Evolutionary conservation across 1,284 basidiomycete genomes (phyloP).

Genomic region (Inonotus hispidus): DNA sequence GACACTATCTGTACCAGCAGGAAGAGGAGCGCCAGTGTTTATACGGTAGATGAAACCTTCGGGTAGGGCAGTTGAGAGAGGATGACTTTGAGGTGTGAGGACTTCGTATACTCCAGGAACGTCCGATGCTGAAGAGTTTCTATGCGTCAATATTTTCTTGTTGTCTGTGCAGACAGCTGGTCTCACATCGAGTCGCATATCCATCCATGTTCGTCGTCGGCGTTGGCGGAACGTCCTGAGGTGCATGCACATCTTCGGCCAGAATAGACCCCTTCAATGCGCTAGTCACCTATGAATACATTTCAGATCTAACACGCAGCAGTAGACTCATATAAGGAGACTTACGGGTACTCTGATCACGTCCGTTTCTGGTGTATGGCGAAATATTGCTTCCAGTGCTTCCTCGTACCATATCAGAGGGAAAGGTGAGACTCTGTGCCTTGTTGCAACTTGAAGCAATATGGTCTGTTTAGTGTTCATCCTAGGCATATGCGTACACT

Average conservation of each 20-base stretch:
- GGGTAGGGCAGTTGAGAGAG: conserved; percentile 38
- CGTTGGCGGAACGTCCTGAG: conserved; percentile 54
- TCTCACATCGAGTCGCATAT: conserved; percentile 71
- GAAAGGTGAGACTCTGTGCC: conserved; percentile 74
- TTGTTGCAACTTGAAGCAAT: conserved; percentile 46
- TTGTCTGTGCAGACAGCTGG: not conserved
- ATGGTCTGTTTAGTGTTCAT: conserved; percentile 28
- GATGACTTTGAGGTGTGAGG: conserved; percentile 51
- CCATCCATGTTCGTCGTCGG: conserved; percentile 84
- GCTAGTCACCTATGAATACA: conserved; percentile 44
- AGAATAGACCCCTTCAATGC: conserved; percentile 62
- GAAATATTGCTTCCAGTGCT: conserved; percentile 55
- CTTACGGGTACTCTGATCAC: conserved; percentile 36
- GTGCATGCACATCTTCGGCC: conserved; percentile 68
- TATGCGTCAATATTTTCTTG: not conserved
- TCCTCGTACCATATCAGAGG: conserved; percentile 62
- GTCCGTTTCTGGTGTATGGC: conserved; percentile 42
- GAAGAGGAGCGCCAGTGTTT: conserved; percentile 76
- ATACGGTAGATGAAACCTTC: conserved; percentile 61
- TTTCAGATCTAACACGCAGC: not conserved
- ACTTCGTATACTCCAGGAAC: conserved; percentile 67
- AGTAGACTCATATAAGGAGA: not conserved
- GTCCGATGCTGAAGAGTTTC: conserved; percentile 42
- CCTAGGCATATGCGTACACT: conserved; percentile 29
- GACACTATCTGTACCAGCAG: conserved; percentile 68